These are phyloP conservation scores for Nidularia pulvinata DNA, from an alignment of 768 basidiomycete species.

Conservation along the genomic window DNA sequence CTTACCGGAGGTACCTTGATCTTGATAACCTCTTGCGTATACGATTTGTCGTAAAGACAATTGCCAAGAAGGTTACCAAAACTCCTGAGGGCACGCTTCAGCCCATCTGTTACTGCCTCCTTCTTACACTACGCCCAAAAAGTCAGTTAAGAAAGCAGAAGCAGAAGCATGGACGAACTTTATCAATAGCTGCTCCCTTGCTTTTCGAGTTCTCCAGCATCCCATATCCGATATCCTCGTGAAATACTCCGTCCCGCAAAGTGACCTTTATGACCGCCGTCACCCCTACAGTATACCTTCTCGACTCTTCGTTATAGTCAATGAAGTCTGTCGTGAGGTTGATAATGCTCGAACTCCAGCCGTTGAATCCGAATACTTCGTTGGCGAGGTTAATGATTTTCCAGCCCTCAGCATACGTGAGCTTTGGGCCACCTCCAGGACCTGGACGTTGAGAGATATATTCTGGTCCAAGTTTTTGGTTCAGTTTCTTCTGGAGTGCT, in stretches of 20 bases:
- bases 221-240: conserved; percentile 96
- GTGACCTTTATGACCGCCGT: conserved; percentile 89
- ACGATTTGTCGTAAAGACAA: conserved; percentile 96
- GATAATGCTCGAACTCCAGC: conserved; percentile 85
- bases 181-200: conserved; percentile 88
- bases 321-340: conserved; percentile 76
- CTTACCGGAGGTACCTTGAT: conserved; percentile 83
- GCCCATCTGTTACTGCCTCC: conserved; percentile 93
- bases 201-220: conserved; percentile 80
- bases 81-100: conserved; percentile 88
- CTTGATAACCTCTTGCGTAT: conserved; percentile 82
- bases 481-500: conserved; percentile 75
- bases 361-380: conserved; percentile 98
- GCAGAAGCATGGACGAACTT: conserved; percentile 50
- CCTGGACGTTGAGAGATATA: conserved; percentile 89
- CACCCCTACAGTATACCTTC: conserved; percentile 69
- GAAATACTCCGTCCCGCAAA: conserved; percentile 82
- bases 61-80: conserved; percentile 97
- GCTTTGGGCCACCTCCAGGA: conserved; percentile 81
- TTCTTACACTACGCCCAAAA: conserved; percentile 81
- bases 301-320: conserved; percentile 71
- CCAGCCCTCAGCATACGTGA: conserved; percentile 98
- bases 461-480: conserved; percentile 92
- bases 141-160: not conserved
- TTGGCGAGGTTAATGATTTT: conserved; percentile 98